Conservation (phyloP, 257 asterid species). For the Solanum chiquidenum region DNA sequence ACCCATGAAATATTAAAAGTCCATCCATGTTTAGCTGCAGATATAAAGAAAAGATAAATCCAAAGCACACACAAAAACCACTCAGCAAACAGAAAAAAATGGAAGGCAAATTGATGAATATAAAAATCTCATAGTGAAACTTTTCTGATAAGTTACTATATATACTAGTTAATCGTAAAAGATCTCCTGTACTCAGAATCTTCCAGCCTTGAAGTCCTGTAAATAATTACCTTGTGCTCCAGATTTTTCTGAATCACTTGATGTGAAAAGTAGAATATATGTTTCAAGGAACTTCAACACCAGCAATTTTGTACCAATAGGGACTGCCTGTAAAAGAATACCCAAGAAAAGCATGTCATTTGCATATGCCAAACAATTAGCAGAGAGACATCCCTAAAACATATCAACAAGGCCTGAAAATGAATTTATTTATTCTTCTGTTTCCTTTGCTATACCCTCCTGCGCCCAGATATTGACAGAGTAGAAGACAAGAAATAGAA, state of each 20-base stretch:
- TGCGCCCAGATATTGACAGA: neutral
- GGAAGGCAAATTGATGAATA: neutral
- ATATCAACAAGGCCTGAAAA: neutral
- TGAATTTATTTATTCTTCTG: neutral
- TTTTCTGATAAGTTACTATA: neutral
- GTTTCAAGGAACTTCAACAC: conserved; percentile 72
- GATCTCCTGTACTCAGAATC: conserved; percentile 1
- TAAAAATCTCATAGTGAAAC: neutral
- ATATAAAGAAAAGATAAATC: conserved; percentile 25
- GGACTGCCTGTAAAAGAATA: conserved; percentile 47
- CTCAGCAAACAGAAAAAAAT: neutral
- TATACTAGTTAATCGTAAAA: neutral
- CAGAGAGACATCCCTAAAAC: neutral
- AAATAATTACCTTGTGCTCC: conserved; percentile 49
- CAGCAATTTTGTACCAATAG: conserved; percentile 73
- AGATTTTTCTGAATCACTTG: conserved; percentile 43
- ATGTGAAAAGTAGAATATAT: conserved; percentile 54
- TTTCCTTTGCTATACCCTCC: neutral
- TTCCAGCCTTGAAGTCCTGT: neutral
- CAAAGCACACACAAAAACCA: neutral
- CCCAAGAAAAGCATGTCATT: conserved; percentile 13
- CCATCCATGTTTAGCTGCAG: conserved; percentile 39
- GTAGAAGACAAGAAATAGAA: neutral
- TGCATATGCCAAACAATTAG: neutral
- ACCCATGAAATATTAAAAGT: conserved; percentile 73